Conservation (phyloP, 768 basidiomycete species). For the Mycena indigotica region DNA sequence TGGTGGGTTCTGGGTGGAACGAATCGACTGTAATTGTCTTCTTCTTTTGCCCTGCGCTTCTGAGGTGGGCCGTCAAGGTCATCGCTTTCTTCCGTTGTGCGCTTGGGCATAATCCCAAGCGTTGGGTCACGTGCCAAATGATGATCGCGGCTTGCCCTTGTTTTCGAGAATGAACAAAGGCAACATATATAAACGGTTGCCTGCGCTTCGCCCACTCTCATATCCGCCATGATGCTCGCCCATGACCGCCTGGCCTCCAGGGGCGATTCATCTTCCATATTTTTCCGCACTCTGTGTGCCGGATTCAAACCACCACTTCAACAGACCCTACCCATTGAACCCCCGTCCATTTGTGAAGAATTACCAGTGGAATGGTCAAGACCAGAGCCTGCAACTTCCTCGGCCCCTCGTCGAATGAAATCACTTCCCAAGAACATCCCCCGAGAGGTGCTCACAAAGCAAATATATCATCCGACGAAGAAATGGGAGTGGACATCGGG, state of each 20-base stretch:
- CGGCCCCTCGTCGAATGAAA: neutral
- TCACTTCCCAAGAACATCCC: slow-evolving; percentile 4
- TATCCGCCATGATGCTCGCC: neutral
- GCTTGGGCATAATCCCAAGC: slow-evolving; percentile 11
- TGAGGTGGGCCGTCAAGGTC: neutral
- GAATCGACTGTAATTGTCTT: slow-evolving; percentile 53
- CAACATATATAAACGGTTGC: neutral
- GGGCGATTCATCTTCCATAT: neutral
- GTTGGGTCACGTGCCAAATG: slow-evolving; percentile 12
- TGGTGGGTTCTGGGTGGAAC: slow-evolving; percentile 78
- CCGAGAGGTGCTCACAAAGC: slow-evolving; percentile 5
- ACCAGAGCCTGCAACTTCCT: neutral
- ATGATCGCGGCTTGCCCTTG: neutral
- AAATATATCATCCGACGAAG: slow-evolving; percentile 21
- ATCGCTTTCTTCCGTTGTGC: neutral
- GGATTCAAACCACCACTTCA: neutral
- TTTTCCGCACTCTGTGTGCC: neutral
- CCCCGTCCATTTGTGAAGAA: neutral
- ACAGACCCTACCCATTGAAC: neutral
- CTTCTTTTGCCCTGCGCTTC: slow-evolving; percentile 13
- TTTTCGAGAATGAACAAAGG: neutral
- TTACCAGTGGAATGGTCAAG: neutral
- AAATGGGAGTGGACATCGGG: slow-evolving; percentile 26
- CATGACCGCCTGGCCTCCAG: neutral
- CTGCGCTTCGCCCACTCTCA: neutral